Percentiles rank a stretch among this genome's conserved stretches.
Conservation (phyloP, 768 basidiomycete species). For the Kwoniella newhampshirensis region DNA sequence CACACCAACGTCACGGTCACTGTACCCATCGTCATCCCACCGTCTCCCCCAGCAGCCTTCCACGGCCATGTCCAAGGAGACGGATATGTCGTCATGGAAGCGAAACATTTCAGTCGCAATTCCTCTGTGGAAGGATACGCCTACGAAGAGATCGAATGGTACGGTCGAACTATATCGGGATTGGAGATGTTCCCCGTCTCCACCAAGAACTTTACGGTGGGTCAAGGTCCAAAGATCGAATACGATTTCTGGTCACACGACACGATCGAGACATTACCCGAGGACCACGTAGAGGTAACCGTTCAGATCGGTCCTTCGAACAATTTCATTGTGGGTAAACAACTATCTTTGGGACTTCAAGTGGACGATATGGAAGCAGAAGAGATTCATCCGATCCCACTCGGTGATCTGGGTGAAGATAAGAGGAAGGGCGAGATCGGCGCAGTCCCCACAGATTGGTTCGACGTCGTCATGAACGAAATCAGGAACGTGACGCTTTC, state of each 20-base stretch:
- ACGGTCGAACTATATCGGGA: constrained; percentile 64
- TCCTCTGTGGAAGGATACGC: constrained; percentile 59
- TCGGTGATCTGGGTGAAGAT: constrained; percentile 8
- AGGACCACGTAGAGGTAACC: constrained; percentile 20
- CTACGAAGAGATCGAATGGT: constrained; percentile 65
- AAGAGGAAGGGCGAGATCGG: constrained; percentile 17
- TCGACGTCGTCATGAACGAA: constrained; percentile 33
- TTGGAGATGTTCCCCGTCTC: constrained; percentile 64
- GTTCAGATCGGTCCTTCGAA: constrained; percentile 42
- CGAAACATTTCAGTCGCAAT: constrained; percentile 62
- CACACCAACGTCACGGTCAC: constrained; percentile 38
- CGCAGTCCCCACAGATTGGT: constrained; percentile 43
- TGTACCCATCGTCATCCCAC: constrained; percentile 28
- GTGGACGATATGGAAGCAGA: constrained; percentile 24
- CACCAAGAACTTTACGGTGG: constrained; percentile 63
- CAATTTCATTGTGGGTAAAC: constrained; percentile 28
- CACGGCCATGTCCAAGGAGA: constrained; percentile 66
- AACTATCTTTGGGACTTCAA: constrained; percentile 37
- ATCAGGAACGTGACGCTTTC: constrained; percentile 34
- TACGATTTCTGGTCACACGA: constrained; percentile 55
- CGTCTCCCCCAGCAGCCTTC: constrained; percentile 24
- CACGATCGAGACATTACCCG: neutral
- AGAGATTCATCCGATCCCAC: constrained; percentile 36
- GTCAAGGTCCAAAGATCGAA: constrained; percentile 65
- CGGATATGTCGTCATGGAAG: constrained; percentile 67